A percentile compares a stretch with the other conserved stretches of the same genome.
phyloP scores from a whole-genome alignment of 306 rosid species.

The Cicer chorassanicum region DNA sequence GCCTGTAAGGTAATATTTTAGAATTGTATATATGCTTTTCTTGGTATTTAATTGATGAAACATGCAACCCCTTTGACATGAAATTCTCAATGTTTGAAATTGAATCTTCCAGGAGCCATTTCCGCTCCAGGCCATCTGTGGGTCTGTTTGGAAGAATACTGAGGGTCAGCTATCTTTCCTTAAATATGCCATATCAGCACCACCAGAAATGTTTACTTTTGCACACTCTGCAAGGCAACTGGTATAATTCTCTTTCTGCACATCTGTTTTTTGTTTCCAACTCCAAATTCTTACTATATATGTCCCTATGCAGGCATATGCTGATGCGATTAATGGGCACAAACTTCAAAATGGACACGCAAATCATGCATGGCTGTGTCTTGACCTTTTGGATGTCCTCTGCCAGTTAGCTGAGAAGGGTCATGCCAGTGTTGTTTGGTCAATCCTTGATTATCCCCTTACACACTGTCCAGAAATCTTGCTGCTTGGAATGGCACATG shows the following conservation, averaged over 20 bases:
- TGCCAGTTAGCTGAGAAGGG: constrained; percentile 96
- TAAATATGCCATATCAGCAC: constrained; percentile 79
- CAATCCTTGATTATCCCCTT: constrained; percentile 82
- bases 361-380: constrained; percentile 93
- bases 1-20: constrained; percentile 72
- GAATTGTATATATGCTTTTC: constrained; percentile 35
- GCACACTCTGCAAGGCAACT: constrained; percentile 79
- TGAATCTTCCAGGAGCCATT: constrained; percentile 76
- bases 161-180: constrained; percentile 98
- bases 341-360: constrained; percentile 81
- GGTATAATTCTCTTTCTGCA: constrained; percentile 57
- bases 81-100: constrained; percentile 40
- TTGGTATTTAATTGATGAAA: constrained; percentile 19
- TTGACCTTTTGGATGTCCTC: constrained; percentile 78
- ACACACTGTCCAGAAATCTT: constrained; percentile 88
- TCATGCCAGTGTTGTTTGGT: constrained; percentile 80
- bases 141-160: constrained; percentile 92
- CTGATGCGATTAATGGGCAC: constrained; percentile 74
- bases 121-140: constrained; percentile 92
- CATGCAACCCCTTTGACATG: constrained; percentile 5
- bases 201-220: constrained; percentile 85
- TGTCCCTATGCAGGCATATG: constrained; percentile 61
- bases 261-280: constrained; percentile 33
- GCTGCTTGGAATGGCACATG: constrained; percentile 89
- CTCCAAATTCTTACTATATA: constrained; percentile 18